phyloP scores from a whole-genome alignment of 805 yeast genomes.

The Pichia rugopelliculosa region DNA sequence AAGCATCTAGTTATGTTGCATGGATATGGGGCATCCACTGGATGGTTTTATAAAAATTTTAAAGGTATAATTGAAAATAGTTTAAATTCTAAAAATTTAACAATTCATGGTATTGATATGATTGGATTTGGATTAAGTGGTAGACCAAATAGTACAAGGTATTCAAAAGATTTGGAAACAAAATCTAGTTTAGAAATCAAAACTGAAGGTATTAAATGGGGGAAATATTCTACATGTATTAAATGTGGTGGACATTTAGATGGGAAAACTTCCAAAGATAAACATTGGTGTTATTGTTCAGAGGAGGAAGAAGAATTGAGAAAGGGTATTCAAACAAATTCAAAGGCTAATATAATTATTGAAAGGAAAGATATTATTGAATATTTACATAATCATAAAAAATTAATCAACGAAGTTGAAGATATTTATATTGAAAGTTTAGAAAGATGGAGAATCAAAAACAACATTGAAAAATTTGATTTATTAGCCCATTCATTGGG shows the following conservation, averaged over 20 bases:
- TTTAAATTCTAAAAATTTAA: slow-evolving; percentile 13
- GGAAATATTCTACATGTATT: slow-evolving; percentile 7
- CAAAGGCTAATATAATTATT: slow-evolving; percentile 2
- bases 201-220: slow-evolving; percentile 17
- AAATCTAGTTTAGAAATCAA: slow-evolving; percentile 22
- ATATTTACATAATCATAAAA: slow-evolving; percentile 29
- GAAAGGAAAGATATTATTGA: slow-evolving; percentile 7
- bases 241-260: slow-evolving; percentile 13
- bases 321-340: neutral
- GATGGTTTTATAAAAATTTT: slow-evolving; percentile 50
- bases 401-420: slow-evolving; percentile 41
- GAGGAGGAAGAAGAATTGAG: slow-evolving; percentile 8
- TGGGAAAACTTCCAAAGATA: slow-evolving; percentile 6
- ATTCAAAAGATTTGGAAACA: slow-evolving; percentile 16
- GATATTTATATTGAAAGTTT: slow-evolving; percentile 49
- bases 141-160: slow-evolving; percentile 31
- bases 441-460: slow-evolving; percentile 54
- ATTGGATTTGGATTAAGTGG: slow-evolving; percentile 50
- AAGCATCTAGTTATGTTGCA: slow-evolving; percentile 44
- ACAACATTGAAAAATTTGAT: slow-evolving; percentile 46
- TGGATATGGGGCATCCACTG: slow-evolving; percentile 51
- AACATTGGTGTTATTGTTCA: slow-evolving; percentile 9
- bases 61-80: slow-evolving; percentile 32
- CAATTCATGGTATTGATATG: slow-evolving; percentile 39
- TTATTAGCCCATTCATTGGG: slow-evolving; percentile 76